Evolutionary conservation across 1,139 yeast genomes (phyloP), one percentile per base, ranked within the genome.

Genomic region (Yamadazyma conglobata): DNA sequence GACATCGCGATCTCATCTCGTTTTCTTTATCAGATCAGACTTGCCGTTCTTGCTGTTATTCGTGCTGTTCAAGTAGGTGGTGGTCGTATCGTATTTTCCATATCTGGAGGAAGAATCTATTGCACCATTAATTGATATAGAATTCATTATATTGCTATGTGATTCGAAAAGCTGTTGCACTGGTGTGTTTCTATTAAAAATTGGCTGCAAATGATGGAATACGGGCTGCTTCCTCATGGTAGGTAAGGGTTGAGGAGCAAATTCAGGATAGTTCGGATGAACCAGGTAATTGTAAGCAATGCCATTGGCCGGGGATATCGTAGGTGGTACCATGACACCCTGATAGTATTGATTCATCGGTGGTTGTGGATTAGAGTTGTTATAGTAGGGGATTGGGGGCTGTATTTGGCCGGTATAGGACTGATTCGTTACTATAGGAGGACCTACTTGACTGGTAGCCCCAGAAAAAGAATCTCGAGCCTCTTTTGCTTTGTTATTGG

Each of bases 21-120:
- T 25, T 10, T 25, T 7, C n/a, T 11, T 28, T 4, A 12, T 8
- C 4, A 28, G 15, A 20, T 39, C 35, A 16, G 32, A 38, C 18
- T 37, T 43, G 37, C 50, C 46, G 15, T 48, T 38, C 25, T 49
- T 38, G 30, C 57, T 54, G 30, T 44, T 48, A 28, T 39, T 48
- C 3, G 49, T 48, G 30, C 53, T 47, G 18, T 47, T 45, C 8
- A 48, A 35, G 5, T 37, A 37, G 4, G 47, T 37, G 3, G 52
- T 40, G 2, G 61, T 45, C 11, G 60, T 60, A 15, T 54, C 49
- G 19, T 47, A 52, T 30, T 39, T 42, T 1, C 64, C 65, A 30
- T 57, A 59, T 23, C 64, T 42, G 27, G 53, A 55, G 5, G 49
- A 22, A 8, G 28, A 24, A 13, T 31, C 39, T 23, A 35, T 22